Conservation (phyloP, 192 early-diverging fungal species). For the Diversispora epigaea region DNA sequence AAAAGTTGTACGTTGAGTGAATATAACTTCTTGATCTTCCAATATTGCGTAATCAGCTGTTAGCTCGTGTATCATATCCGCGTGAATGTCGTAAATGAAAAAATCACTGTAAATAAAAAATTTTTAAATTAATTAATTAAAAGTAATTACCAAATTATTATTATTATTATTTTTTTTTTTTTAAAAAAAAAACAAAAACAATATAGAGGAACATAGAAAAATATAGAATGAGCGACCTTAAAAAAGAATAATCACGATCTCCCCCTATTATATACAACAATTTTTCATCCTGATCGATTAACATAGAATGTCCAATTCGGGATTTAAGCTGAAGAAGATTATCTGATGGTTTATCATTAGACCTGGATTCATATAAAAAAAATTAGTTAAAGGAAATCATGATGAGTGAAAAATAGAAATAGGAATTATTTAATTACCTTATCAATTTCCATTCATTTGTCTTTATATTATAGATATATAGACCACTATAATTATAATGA, state of each 20-base stretch:
- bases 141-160: not conserved
- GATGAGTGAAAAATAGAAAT: not conserved
- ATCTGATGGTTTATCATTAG: not conserved
- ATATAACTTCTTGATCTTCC: slow-evolving; percentile 77
- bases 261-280: slow-evolving; percentile 86
- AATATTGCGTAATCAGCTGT: slow-evolving; percentile 72
- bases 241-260: slow-evolving; percentile 77
- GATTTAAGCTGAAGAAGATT: slow-evolving; percentile 68
- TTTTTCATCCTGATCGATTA: slow-evolving; percentile 58
- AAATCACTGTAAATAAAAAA: slow-evolving; percentile 60
- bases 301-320: slow-evolving; percentile 89
- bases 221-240: slow-evolving; percentile 33
- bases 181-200: too few relatives aligned
- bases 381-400: slow-evolving; percentile 34
- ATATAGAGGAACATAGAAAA: too few relatives aligned
- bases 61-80: slow-evolving; percentile 74
- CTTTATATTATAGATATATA: slow-evolving; percentile 79
- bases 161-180: too few relatives aligned
- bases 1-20: slow-evolving; percentile 82
- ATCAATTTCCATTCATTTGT: slow-evolving; percentile 72
- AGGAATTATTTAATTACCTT: slow-evolving; percentile 47
- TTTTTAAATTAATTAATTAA: not conserved
- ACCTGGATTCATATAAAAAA: not conserved
- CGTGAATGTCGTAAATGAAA: slow-evolving; percentile 79
- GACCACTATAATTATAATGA: slow-evolving; percentile 78